These are phyloP conservation scores for Lactuca saligna DNA, from an alignment of 129 eudicot species.

Conservation along the genomic window DNA sequence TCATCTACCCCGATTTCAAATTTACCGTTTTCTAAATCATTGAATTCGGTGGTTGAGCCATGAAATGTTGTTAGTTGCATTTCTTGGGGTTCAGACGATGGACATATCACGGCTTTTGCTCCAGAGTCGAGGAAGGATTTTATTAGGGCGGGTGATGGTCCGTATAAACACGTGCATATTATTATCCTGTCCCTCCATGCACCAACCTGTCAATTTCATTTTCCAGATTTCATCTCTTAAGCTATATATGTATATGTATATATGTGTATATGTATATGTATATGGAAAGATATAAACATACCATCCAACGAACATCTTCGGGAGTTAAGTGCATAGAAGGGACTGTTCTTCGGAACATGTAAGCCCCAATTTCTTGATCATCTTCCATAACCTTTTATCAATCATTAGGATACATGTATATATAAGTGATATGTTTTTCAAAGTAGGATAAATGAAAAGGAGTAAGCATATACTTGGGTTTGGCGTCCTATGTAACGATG, in stretches of 20 bases:
- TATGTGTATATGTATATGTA: no score
- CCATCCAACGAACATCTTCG: conserved; percentile 90
- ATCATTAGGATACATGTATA: conserved; percentile 1
- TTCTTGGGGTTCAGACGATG: conserved; percentile 82
- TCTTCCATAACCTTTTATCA: conserved; percentile 92
- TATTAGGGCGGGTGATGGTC: conserved; percentile 66
- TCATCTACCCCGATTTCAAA: conserved; percentile 94
- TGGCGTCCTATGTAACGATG: conserved; percentile 98
- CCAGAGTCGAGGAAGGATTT: conserved; percentile 90
- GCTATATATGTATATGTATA: no score
- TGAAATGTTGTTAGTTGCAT: conserved; percentile 72
- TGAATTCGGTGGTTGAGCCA: conserved; percentile 66
- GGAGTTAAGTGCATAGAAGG: conserved; percentile 82
- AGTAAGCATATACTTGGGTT: conserved; percentile 72
- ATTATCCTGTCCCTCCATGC: conserved; percentile 95
- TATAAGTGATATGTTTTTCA: no score
- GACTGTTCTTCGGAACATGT: conserved; percentile 95
- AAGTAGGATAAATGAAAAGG: no score
- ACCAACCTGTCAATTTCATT: conserved; percentile 55
- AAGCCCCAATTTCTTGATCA: conserved; percentile 93
- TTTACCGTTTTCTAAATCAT: conserved; percentile 66
- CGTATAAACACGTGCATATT: conserved; percentile 77
- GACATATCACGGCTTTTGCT: conserved; percentile 91
- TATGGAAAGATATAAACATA: conserved; percentile 18
- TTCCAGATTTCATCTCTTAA: no score